Conservation (phyloP, 2,329 filamentous ascomycete genomes). For the Daldinia sp. region DNA sequence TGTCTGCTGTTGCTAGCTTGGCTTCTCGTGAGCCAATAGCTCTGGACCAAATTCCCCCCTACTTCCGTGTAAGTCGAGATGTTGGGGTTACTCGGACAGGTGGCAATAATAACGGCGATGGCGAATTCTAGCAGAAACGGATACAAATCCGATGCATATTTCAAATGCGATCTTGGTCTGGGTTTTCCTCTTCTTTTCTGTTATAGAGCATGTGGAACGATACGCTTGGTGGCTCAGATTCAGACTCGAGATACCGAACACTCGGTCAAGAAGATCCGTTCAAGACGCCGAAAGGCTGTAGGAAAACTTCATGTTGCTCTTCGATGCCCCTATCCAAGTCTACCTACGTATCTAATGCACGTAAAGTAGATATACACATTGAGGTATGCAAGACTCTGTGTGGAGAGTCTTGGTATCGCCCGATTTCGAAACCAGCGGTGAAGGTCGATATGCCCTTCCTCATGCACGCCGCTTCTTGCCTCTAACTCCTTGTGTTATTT, state of each 20-base stretch:
- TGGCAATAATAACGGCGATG: constrained; percentile 17
- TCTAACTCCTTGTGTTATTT: not conserved
- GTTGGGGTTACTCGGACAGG: constrained; percentile 15
- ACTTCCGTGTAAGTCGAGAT: constrained; percentile 27
- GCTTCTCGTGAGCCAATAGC: constrained; percentile 33
- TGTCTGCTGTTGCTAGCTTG: constrained; percentile 29
- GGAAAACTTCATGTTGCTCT: not conserved
- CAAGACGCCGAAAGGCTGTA: not conserved
- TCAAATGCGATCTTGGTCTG: constrained; percentile 10
- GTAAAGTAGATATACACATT: constrained; percentile 9
- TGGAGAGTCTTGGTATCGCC: constrained; percentile 33
- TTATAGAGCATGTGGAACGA: constrained; percentile 7
- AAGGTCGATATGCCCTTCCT: constrained; percentile 30
- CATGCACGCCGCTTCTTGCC: constrained; percentile 6
- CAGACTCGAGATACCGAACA: constrained; percentile 32
- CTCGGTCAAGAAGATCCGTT: constrained; percentile 13
- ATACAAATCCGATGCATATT: constrained; percentile 25
- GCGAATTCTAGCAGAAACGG: constrained; percentile 19
- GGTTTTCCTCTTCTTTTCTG: no score
- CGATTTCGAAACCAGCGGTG: constrained; percentile 37
- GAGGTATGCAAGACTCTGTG: constrained; percentile 25
- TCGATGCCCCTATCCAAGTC: not conserved
- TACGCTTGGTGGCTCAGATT: constrained; percentile 13
- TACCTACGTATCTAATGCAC: constrained; percentile 3
- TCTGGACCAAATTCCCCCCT: constrained; percentile 20